These are phyloP conservation scores for Blumeria hordei DNA, from an alignment of 2,329 filamentous ascomycete species.

Conservation along the genomic window DNA sequence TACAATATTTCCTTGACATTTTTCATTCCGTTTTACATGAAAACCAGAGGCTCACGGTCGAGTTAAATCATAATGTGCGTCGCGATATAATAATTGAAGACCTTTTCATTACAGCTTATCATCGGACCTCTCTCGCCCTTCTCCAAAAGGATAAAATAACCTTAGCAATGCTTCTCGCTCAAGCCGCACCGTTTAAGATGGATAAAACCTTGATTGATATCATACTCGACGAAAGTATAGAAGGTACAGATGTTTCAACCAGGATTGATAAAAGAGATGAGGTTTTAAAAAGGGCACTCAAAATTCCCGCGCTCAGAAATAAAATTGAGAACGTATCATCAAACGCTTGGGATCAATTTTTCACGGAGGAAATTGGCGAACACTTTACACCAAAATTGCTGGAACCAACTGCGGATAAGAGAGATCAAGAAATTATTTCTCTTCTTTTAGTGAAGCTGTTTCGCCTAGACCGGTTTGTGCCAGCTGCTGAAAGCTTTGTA, in stretches of 20 bases:
- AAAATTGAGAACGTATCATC: constrained; percentile 36
- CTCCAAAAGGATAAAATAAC: constrained; percentile 89
- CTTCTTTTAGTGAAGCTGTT: constrained; percentile 82
- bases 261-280: constrained; percentile 38
- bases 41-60: constrained; percentile 46
- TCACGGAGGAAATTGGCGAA: constrained; percentile 68
- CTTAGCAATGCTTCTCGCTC: constrained; percentile 79
- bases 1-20: constrained; percentile 95
- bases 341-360: constrained; percentile 57
- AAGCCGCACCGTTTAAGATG: constrained; percentile 91
- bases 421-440: constrained; percentile 59
- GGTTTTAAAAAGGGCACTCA: constrained; percentile 41
- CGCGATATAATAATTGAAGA: constrained; percentile 79
- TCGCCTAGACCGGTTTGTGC: constrained; percentile 85
- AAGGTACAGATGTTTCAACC: constrained; percentile 57
- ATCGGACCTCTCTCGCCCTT: constrained; percentile 76
- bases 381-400: constrained; percentile 57
- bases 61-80: constrained; percentile 52
- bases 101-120: constrained; percentile 76
- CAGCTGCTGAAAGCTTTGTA: constrained; percentile 78
- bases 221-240: constrained; percentile 55
- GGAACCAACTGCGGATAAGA: constrained; percentile 35
- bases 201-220: constrained; percentile 72
- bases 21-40: constrained; percentile 76
- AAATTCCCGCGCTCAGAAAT: constrained; percentile 49